Evolutionary conservation across 1,139 yeast species (phyloP), one percentile per base, ranked within the genome.

Genomic region (Dujonia santamariae): DNA sequence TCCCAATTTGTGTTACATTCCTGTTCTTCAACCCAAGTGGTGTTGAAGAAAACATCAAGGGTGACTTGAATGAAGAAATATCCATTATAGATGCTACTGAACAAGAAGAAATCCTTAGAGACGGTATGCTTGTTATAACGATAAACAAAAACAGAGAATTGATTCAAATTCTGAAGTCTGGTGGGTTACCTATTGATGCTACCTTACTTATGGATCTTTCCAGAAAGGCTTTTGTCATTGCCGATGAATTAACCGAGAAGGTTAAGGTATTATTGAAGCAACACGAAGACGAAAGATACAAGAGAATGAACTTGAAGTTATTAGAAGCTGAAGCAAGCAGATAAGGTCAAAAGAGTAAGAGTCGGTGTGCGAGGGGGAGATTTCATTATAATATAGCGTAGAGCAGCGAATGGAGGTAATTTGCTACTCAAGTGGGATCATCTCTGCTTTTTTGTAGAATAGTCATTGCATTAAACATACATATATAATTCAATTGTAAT

Each of bases 1-100:
- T 87, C 3, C 98, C 98, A 2, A 75, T 92, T 31, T 87, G 96
- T 58, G 79, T 88, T n/a, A 83, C 96, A 0, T 88, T 85, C 60
- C 82, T 88, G 26, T 85, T 92, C 52, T 87, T 78, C 63, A 82
- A 84, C 48, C 83, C 85, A 3, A 63, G 63, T 32, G 78, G 72
- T 30, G 57, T 72, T 32, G 90, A 80, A 46, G 79, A 78, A 49
- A 81, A 80, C 43, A 74, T 83, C 43, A 83, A 83, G 53, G 86
- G 87, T 35, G 80, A 73, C 19, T 56, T 64, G 24, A 70, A 70
- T 39, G 54, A 56, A 35, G 92, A 84, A 48, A 68, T 86, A 28
- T 71, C 79, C 13, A 57, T 88, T 4, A 67, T 87, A 30, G 98
- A 92, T 60, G 85, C 96, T 2, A 80, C 80, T 15, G 65, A 78